Percentiles rank a stretch among this genome's conserved stretches.
Conservation (phyloP, 2,329 filamentous ascomycete genomes). For the Penicillium frequentans region DNA sequence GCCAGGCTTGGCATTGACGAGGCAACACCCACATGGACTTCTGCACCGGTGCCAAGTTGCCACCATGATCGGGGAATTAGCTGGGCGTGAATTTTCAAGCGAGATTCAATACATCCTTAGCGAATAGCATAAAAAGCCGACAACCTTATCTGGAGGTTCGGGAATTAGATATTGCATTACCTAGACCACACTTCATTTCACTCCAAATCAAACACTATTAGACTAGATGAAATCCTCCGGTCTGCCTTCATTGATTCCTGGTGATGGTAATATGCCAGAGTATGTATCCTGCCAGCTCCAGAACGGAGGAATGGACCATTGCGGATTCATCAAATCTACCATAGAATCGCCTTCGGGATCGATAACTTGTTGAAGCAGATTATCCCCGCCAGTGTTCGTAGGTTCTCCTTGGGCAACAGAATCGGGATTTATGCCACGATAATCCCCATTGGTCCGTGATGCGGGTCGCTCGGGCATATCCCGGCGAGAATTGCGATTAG, state of each 20-base stretch:
- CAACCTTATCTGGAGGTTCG: background rate
- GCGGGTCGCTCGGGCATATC: background rate
- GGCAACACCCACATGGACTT: slow-evolving; percentile 14
- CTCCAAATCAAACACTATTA: background rate
- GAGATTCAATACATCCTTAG: background rate
- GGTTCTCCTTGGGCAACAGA: background rate
- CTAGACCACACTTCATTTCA: too few species aligned
- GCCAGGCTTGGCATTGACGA: slow-evolving; percentile 10
- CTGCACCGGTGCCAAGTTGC: slow-evolving; percentile 14
- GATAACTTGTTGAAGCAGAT: background rate
- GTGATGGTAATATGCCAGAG: background rate
- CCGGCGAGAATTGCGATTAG: background rate
- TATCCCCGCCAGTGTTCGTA: background rate
- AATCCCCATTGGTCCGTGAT: background rate
- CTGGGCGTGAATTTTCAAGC: slow-evolving; percentile 4
- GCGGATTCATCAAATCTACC: slow-evolving; percentile 2
- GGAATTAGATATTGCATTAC: background rate
- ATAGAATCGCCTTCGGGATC: background rate
- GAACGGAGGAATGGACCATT: slow-evolving; percentile 10
- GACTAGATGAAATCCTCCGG: background rate
- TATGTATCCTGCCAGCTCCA: slow-evolving; percentile 12
- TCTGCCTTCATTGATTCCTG: background rate
- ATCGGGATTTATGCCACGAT: background rate
- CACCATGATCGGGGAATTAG: slow-evolving; percentile 9
- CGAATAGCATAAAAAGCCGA: background rate